Percentiles rank a stretch among this genome's conserved stretches.
phyloP scores from a whole-genome alignment of 352 stramenopile genomes.

The Phytophthora aleatoria region DNA sequence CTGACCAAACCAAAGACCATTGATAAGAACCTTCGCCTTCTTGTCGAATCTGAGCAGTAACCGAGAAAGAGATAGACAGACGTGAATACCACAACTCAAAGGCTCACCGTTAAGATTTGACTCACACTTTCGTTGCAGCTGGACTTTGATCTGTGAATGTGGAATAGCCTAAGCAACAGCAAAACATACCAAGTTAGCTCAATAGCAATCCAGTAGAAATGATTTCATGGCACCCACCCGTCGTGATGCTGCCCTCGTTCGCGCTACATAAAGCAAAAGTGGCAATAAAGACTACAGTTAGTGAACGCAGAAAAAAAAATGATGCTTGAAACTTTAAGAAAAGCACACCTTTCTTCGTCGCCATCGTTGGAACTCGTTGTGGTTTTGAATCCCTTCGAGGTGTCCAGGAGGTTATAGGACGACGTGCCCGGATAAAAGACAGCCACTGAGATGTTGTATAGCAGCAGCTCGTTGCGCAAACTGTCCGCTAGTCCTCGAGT shows the following conservation, averaged over 20 bases:
- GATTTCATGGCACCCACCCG: conserved; percentile 9
- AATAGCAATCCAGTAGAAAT: neutral
- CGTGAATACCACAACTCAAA: conserved; percentile 7
- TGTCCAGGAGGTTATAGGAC: conserved; percentile 28
- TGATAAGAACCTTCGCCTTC: conserved; percentile 57
- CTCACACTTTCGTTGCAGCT: conserved; percentile 27
- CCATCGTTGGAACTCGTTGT: conserved; percentile 1
- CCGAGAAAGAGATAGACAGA: neutral
- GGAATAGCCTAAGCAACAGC: conserved; percentile 36
- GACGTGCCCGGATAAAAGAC: conserved; percentile 90
- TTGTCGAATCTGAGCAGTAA: conserved; percentile 36
- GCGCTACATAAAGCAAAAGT: neutral
- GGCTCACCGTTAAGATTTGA: neutral
- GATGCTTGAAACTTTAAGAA: neutral
- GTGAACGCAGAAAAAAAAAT: neutral
- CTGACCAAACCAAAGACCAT: conserved; percentile 57
- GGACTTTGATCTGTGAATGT: conserved; percentile 37
- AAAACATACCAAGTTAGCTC: conserved; percentile 6
- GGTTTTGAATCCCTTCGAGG: conserved; percentile 11
- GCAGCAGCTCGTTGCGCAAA: conserved; percentile 75
- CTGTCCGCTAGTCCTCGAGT: conserved; percentile 91
- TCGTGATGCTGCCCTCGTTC: conserved; percentile 21
- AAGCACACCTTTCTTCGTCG: conserved; percentile 18
- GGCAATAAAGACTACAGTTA: conserved; percentile 3
- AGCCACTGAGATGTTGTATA: conserved; percentile 81